These are phyloP conservation scores for Eucalyptus sp. DNA, from an alignment of 345 rosid species.

Conservation along the genomic window DNA sequence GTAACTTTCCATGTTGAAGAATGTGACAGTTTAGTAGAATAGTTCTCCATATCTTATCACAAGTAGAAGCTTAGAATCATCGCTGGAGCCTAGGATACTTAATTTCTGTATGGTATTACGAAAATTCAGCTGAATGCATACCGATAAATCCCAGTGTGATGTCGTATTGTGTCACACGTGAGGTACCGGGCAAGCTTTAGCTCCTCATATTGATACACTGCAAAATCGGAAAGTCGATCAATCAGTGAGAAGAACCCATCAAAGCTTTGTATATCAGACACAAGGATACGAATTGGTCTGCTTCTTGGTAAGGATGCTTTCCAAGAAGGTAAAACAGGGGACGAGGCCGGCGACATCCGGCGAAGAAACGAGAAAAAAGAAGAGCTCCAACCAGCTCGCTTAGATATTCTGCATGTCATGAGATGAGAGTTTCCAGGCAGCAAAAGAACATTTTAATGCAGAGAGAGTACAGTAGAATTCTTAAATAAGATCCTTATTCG, in stretches of 20 bases:
- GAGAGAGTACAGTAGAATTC: neutral
- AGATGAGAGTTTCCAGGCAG: neutral
- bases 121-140: too few species aligned
- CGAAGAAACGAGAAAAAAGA: too few species aligned
- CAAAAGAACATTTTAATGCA: neutral
- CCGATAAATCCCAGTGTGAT: too few species aligned
- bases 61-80: neutral
- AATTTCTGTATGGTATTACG: neutral
- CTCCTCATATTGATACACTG: neutral
- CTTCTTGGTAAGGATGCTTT: neutral
- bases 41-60: neutral
- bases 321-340: neutral
- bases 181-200: too few species aligned
- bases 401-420: neutral
- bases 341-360: accelerated
- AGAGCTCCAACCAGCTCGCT: neutral
- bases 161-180: too few species aligned
- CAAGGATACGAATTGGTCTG: neutral
- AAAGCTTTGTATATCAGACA: neutral
- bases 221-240: neutral
- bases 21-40: neutral
- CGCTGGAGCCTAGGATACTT: neutral
- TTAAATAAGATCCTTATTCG: neutral
- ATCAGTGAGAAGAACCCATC: neutral
- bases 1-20: neutral